phyloP scores from a whole-genome alignment of 2,329 filamentous ascomycete genomes.

The Camptophora hylomeconis region DNA sequence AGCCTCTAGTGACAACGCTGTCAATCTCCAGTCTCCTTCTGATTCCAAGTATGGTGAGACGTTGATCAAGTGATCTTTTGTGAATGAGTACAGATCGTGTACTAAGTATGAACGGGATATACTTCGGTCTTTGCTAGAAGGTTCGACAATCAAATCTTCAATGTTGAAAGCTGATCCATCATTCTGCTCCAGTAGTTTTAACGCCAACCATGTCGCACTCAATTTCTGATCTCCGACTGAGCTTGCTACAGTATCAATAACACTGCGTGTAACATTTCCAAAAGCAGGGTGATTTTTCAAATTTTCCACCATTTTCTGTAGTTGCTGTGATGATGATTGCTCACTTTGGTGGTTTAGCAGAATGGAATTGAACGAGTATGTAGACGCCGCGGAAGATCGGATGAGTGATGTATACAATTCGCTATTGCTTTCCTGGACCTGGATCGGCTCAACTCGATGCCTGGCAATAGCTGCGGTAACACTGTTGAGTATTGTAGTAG shows the following conservation, averaged over 20 bases:
- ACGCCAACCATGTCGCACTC: constrained; percentile 67
- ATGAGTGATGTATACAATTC: constrained; percentile 5
- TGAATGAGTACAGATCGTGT: constrained; percentile 33
- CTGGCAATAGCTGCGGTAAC: too few relatives aligned
- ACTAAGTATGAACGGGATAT: constrained; percentile 24
- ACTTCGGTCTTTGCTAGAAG: constrained; percentile 24
- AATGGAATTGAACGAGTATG: constrained; percentile 8
- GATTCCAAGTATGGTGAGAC: too few relatives aligned
- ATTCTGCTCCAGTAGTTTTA: constrained; percentile 54
- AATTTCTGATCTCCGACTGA: constrained; percentile 47
- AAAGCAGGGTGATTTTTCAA: constrained; percentile 33
- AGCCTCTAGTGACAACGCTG: constrained; percentile 69
- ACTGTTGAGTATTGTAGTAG: too few relatives aligned
- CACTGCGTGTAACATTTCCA: constrained; percentile 44
- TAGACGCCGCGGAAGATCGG: not conserved
- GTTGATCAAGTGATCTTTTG: too few relatives aligned
- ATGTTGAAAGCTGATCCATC: constrained; percentile 40
- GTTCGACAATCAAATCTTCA: constrained; percentile 53
- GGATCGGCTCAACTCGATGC: too few relatives aligned
- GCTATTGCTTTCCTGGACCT: constrained; percentile 6
- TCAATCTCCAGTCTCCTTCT: constrained; percentile 66
- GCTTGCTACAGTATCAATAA: constrained; percentile 51
- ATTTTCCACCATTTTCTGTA: constrained; percentile 48
- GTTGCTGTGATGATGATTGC: constrained; percentile 40
- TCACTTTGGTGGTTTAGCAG: constrained; percentile 16